Evolutionary conservation across 805 yeast genomes (phyloP), one percentile per base, ranked within the genome.

Genomic region (Starmerella bombi): DNA sequence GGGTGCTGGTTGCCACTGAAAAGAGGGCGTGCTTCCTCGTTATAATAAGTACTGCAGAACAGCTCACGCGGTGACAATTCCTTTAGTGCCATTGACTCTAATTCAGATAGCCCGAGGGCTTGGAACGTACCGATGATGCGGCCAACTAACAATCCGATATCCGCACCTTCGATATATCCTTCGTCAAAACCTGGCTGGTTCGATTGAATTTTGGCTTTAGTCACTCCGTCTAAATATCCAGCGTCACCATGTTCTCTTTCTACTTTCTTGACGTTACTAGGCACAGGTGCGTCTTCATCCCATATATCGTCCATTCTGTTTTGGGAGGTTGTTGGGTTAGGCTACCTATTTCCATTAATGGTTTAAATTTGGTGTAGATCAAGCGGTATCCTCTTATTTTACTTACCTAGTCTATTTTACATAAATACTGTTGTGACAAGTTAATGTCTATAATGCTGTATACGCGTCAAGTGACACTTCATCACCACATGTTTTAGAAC

Each of bases 201-300:
- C 31, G 77, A 72, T 6, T 60, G 59, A 49, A 81, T 93, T 51
- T 82, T 77, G 4, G 83, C 72, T 14, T 57, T 59, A 1, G 82
- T 65, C 5, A 86, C 54, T 0, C 96, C 97, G 45, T 80, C 94
- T 4, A 83, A 59, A 50, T 82, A 86, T 0, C 96, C 97, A 46
- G 78, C 78, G 48, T 80, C 81, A 7, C 66, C 66, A 55, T 86
- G 95, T 8, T 66, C 68, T 23, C 86, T 62, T 20, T 50, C 50
- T 2, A 64, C 49, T 10, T 46, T 44, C 3, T 36, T 48, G 18
- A 45, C 39, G 29, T 50, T 51, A 17, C 45, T 42, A 15, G 55
- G 55, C 37, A 44, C 55, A 2, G 32, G 41, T 10, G 42, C 50
- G 12, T 39, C 50, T 5, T 38, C 42, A 14, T 38, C 43, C 55